phyloP scores from a whole-genome alignment of 129 eudicot species.

The Arctium minus region DNA sequence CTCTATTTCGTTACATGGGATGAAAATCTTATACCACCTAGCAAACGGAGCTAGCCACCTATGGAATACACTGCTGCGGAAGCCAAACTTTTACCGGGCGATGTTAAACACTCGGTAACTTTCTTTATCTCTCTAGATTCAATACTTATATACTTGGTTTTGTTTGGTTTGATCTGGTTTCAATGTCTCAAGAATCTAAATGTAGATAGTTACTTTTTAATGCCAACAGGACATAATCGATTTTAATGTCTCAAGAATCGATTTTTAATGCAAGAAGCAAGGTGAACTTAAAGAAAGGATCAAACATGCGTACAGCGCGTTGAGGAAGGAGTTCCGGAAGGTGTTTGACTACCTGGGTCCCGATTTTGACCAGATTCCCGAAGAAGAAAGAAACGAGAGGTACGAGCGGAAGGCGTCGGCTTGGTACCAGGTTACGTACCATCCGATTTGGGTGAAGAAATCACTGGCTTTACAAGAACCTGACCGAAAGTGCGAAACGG shows the following conservation, averaged over 20 bases:
- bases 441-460: conserved; percentile 42
- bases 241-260: background rate
- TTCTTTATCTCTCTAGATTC: background rate
- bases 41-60: conserved; percentile 49
- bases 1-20: conserved; percentile 65
- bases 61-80: conserved; percentile 56
- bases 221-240: conserved; percentile 57
- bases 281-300: conserved; percentile 70
- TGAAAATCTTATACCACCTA: conserved; percentile 53
- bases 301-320: conserved; percentile 52
- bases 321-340: conserved; percentile 61
- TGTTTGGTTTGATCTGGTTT: background rate
- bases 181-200: background rate
- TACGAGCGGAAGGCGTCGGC: conserved; percentile 75
- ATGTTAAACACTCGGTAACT: conserved; percentile 39
- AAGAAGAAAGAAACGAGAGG: conserved; percentile 41
- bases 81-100: conserved; percentile 33
- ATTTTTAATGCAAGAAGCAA: conserved; percentile 34
- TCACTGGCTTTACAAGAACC: conserved; percentile 39
- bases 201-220: background rate
- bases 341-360: conserved; percentile 49
- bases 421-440: conserved; percentile 74
- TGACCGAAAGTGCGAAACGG: conserved; percentile 29
- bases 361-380: conserved; percentile 33
- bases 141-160: background rate